Evolutionary conservation across 2,329 filamentous ascomycete species (phyloP), one percentile per base, ranked within the genome.

Genomic region (Apiospora arundinis): DNA sequence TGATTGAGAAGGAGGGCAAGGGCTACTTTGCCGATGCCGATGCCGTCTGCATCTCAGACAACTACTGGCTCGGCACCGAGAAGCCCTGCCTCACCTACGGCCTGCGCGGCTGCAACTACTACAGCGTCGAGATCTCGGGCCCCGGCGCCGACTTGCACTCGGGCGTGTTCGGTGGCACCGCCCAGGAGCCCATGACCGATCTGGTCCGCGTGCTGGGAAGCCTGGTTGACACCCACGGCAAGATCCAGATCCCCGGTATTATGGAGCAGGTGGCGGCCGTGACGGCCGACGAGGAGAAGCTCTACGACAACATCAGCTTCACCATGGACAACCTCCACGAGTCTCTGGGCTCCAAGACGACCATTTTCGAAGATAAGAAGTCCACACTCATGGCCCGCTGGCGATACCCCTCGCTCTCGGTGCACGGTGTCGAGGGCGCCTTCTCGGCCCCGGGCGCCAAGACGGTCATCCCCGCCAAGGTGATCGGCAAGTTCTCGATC

Each of bases 31-130:
- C 94, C 79, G 95, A 98, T 78, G 91, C 95, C 46, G 96, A 99
- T 76, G 96, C 95, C 7, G 94, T 98, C 73, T 99, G 96, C 85
- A 99, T 99, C 81, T 97, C 94, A 67, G 96, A 99, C 84, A 99
- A 99, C 89, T 99, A 99, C 91, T 99, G 96, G 96, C 91, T 99
- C 52, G 96, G 96, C 72, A 98, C 96, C 7, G 95, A 98, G 88
- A 98, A 98, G 89, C 96, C 96, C 16, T 99, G 96, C 83, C 85
- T 99, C 79, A 99, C 96, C 12, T 99, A 99, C 82, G 96, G 96
- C 77, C 92, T 99, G 74, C 93, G 96, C 76, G 96, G 96, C 70
- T 97, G 94, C 91, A 98, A 97, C 87, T 99, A 99, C 89, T 99
- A 98, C 87, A 93, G 92, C 69, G 84, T 99, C 76, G 93, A 96